Percentiles rank a stretch among this genome's conserved stretches.
These are phyloP conservation scores for Ascochyta rabiei DNA, from an alignment of 2,329 filamentous ascomycete species.

Conservation along the genomic window DNA sequence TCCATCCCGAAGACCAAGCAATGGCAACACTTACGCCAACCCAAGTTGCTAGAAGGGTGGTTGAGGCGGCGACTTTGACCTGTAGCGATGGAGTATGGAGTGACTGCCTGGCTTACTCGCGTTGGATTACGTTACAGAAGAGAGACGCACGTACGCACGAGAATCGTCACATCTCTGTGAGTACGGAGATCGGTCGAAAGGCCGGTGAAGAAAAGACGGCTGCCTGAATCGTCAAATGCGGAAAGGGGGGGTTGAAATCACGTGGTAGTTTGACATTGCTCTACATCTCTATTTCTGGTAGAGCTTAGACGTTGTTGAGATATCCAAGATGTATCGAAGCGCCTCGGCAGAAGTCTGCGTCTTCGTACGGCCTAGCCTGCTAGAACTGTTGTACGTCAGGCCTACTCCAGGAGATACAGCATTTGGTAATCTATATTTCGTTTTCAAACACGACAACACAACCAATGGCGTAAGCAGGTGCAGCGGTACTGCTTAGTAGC, in stretches of 20 bases:
- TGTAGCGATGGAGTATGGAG: too few species aligned
- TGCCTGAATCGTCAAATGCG: not conserved
- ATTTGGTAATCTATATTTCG: not conserved
- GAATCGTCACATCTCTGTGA: not conserved
- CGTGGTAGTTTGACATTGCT: not conserved
- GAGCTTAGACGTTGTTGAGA: not conserved
- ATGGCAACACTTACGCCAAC: too few species aligned
- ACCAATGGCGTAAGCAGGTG: not conserved
- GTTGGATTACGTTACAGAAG: too few species aligned
- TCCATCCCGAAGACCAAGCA: too few species aligned
- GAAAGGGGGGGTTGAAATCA: not conserved
- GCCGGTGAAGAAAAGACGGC: not conserved
- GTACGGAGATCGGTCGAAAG: not conserved
- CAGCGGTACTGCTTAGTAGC: constrained; percentile 14
- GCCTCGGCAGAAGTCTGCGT: not conserved
- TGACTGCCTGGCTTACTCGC: too few species aligned
- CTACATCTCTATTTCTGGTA: not conserved
- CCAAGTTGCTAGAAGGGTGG: too few species aligned
- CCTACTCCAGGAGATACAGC: not conserved
- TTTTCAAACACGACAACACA: not conserved
- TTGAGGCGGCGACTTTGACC: too few species aligned
- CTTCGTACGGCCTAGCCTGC: not conserved
- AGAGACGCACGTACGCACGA: too few species aligned
- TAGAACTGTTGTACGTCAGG: not conserved
- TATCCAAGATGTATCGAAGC: not conserved